A percentile compares a stretch with the other conserved stretches of the same genome.
These are phyloP conservation scores for Priceomyces haplophilus DNA, from an alignment of 805 yeast species.

Conservation along the genomic window DNA sequence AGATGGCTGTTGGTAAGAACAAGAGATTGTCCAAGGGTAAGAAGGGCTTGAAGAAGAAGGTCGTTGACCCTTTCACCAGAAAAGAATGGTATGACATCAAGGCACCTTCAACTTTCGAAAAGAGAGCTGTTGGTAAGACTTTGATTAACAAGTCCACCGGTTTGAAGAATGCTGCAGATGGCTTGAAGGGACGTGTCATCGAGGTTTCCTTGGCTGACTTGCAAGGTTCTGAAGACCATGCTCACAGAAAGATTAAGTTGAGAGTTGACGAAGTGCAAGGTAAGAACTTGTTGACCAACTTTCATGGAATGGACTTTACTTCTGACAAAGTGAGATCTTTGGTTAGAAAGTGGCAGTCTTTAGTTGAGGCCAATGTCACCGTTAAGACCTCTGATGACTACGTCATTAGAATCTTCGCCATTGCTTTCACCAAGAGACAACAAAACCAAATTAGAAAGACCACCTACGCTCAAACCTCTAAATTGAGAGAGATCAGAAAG, in stretches of 20 bases:
- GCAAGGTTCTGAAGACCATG: conserved; percentile 98
- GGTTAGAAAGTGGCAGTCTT: conserved; percentile 98
- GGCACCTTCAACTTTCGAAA: conserved; percentile 98
- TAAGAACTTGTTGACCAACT: conserved; percentile 97
- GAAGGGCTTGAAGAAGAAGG: conserved; percentile 99
- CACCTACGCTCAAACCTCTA: conserved; percentile 95
- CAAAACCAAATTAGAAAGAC: conserved; percentile 97
- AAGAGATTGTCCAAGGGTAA: conserved; percentile 78
- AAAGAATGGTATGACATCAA: conserved; percentile 98
- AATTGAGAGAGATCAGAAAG: conserved; percentile 96
- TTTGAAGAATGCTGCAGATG: conserved; percentile 96
- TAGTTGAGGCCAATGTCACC: conserved; percentile 96
- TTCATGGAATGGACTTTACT: conserved; percentile 99
- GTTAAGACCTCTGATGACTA: conserved; percentile 98
- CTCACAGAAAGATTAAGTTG: conserved; percentile 94
- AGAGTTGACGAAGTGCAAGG: conserved; percentile 99
- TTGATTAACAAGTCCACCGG: conserved; percentile 98
- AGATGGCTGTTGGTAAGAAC: conserved; percentile 60
- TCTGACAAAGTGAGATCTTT: conserved; percentile 95
- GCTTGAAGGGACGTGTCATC: conserved; percentile 95
- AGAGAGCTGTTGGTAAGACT: conserved; percentile 98
- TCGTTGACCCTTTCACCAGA: conserved; percentile 98
- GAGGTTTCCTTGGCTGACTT: conserved; percentile 96
- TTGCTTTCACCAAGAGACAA: conserved; percentile 98
- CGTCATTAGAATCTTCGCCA: conserved; percentile 92